Conservation (phyloP, 495 filamentous ascomycete genomes). For the Aspergillus funiculosus region DNA sequence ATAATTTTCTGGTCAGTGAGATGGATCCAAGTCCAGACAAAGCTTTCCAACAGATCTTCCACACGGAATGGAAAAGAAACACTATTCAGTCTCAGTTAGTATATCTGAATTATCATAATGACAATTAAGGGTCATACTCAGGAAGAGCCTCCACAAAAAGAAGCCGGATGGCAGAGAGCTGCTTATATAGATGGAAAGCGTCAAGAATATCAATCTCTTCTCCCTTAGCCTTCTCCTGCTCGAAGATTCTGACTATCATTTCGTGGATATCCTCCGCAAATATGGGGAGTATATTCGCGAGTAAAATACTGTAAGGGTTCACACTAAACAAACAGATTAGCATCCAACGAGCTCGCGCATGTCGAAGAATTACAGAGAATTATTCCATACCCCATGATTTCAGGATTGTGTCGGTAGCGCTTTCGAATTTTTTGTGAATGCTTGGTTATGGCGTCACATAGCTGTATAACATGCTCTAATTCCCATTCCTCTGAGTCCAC, state of each 20-base stretch:
- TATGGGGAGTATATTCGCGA: slow-evolving; percentile 77
- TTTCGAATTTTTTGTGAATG: slow-evolving; percentile 83
- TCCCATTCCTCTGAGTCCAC: slow-evolving; percentile 73
- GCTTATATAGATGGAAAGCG: slow-evolving; percentile 87
- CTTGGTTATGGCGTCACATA: slow-evolving; percentile 77
- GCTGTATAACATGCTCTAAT: slow-evolving; percentile 76
- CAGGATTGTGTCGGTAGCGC: slow-evolving; percentile 80
- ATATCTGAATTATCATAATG: neutral
- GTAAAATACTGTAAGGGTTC: slow-evolving; percentile 72
- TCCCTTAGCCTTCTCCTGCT: slow-evolving; percentile 58
- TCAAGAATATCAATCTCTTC: slow-evolving; percentile 80
- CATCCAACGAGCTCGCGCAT: slow-evolving; percentile 4
- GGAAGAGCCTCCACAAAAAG: slow-evolving; percentile 71
- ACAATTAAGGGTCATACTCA: slow-evolving; percentile 33
- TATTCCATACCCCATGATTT: slow-evolving; percentile 68
- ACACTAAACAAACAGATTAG: slow-evolving; percentile 43
- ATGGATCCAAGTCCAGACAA: slow-evolving; percentile 92
- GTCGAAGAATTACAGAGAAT: slow-evolving; percentile 16
- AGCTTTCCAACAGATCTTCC: slow-evolving; percentile 77
- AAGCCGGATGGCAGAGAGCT: slow-evolving; percentile 73
- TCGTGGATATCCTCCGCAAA: slow-evolving; percentile 84
- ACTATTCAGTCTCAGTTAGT: slow-evolving; percentile 26
- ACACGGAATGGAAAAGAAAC: slow-evolving; percentile 73
- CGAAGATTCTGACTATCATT: slow-evolving; percentile 72
- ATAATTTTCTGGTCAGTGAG: slow-evolving; percentile 72